These are phyloP conservation scores for Vitis vinifera DNA, from an alignment of 164 flowering plant species.

Conservation along the genomic window ASM3070453v1 NC_081818.1:27573501-27574000, in stretches of 20 bases:
- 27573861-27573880: slow-evolving; percentile 90
- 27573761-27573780: slow-evolving; percentile 81
- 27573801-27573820: slow-evolving; percentile 87
- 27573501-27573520: slow-evolving; percentile 95
- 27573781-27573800: slow-evolving; percentile 82
- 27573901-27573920: slow-evolving; percentile 52
- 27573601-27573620: slow-evolving; percentile 91
- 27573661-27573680: slow-evolving; percentile 14
- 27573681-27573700: slow-evolving; percentile 25
- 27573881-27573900: slow-evolving; percentile 80
- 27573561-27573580: slow-evolving; percentile 81
- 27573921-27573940: background rate
- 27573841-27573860: slow-evolving; percentile 91
- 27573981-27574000: slow-evolving; percentile 79
- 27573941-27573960: slow-evolving; percentile 1
- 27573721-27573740: slow-evolving; percentile 95
- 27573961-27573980: slow-evolving; percentile 5
- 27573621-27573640: slow-evolving; percentile 18
- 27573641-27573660: slow-evolving; percentile 1
- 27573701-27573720: slow-evolving; percentile 97
- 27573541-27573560: slow-evolving; percentile 70
- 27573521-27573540: slow-evolving; percentile 92
- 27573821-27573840: slow-evolving; percentile 92
- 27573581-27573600: slow-evolving; percentile 65
- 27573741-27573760: slow-evolving; percentile 84